Percentiles rank a stretch among this genome's conserved stretches.
These are phyloP conservation scores for Verticillium alfalfae DNA, from an alignment of 2,329 filamentous ascomycete genomes.

Conservation along the genomic window DNA sequence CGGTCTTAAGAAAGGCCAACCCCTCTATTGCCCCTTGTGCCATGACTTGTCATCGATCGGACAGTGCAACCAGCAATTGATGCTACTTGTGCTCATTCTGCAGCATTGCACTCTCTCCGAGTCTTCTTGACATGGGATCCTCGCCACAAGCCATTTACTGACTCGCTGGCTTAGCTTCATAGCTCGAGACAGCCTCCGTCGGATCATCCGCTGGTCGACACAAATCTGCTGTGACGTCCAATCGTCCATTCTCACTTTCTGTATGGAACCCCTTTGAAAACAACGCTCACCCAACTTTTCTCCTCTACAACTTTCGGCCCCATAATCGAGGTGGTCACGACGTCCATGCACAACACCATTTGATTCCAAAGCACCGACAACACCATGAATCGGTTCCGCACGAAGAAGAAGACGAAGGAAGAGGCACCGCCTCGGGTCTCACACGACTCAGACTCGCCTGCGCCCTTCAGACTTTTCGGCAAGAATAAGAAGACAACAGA, in stretches of 20 bases:
- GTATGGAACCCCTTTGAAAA: not conserved
- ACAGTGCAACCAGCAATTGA: not conserved
- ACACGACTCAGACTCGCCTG: slow-evolving; percentile 48
- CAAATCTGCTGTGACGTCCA: not conserved
- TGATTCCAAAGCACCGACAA: not conserved
- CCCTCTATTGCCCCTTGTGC: not conserved
- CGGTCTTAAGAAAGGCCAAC: not conserved
- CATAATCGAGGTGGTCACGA: not conserved
- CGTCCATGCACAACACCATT: not conserved
- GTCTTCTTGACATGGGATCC: not conserved
- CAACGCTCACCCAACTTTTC: not conserved
- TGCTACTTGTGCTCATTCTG: not conserved
- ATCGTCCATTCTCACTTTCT: not conserved
- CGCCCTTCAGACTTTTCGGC: slow-evolving; percentile 50
- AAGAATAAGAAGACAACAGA: slow-evolving; percentile 49
- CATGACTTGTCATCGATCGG: not conserved
- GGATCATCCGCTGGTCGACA: not conserved
- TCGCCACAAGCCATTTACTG: slow-evolving; percentile 2
- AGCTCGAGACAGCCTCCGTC: not conserved
- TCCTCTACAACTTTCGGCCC: not conserved
- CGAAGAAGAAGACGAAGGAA: slow-evolving; percentile 65
- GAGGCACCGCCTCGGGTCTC: slow-evolving; percentile 42
- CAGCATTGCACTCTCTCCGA: not conserved
- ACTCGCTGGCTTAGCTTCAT: not conserved
- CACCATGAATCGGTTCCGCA: slow-evolving; percentile 72